Evolutionary conservation across 106 monocot genomes (phyloP).

Genomic region (Triglochin maritima): DNA sequence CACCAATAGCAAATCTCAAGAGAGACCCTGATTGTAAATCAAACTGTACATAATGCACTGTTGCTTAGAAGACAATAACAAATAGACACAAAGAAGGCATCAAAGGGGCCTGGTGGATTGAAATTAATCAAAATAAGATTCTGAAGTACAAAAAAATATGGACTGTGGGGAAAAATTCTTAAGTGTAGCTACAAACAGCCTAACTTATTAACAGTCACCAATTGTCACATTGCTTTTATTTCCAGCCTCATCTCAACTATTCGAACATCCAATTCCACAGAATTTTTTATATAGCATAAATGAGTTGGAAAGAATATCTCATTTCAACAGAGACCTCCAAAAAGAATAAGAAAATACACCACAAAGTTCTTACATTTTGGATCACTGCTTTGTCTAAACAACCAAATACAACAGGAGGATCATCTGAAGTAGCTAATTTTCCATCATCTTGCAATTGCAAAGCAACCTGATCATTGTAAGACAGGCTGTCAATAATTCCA

Average conservation of each 20-base stretch:
- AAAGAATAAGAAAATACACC: too few relatives aligned
- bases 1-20: constrained; percentile 60
- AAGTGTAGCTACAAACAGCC: too few relatives aligned
- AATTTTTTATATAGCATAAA: too few relatives aligned
- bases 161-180: too few relatives aligned
- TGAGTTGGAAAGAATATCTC: too few relatives aligned
- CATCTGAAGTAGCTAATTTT: constrained; percentile 77
- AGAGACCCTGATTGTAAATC: constrained; percentile 44
- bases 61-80: not conserved
- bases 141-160: too few relatives aligned
- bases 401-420: constrained; percentile 72
- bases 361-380: too few relatives aligned
- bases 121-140: not conserved
- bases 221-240: too few relatives aligned
- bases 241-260: too few relatives aligned
- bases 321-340: too few relatives aligned
- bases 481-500: not conserved
- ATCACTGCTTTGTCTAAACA: constrained; percentile 21
- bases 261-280: too few relatives aligned
- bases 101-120: not conserved
- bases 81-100: not conserved
- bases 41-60: constrained; percentile 29
- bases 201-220: too few relatives aligned
- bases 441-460: constrained; percentile 92
- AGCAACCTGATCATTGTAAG: constrained; percentile 44